Evolutionary conservation across 2,329 filamentous ascomycete genomes (phyloP), one percentile per base, ranked within the genome.

Genomic region (Penicillium rolfsii): DNA sequence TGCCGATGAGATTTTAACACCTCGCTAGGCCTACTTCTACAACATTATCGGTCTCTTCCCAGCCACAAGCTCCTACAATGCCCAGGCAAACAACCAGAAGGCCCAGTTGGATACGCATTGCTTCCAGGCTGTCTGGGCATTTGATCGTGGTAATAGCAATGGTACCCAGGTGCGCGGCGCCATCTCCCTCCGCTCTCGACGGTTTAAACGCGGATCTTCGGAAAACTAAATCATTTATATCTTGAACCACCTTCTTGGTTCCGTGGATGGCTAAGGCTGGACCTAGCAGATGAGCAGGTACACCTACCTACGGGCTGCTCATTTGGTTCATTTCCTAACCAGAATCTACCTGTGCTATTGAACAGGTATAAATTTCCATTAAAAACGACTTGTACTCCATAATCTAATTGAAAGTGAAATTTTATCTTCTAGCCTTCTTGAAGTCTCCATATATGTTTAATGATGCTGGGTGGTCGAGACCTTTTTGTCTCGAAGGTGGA

Each of bases 1-100:
- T 45, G 28, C 22, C n/a, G 28, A 59, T 52, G 11, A 38, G 46
- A 40, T 57, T 36, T 53, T 60, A 30, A 59, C 19, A 56, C 38
- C 28, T 40, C 11, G 4, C 38, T 24, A 60, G 62, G 60, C 62
- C 38, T 64, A 60, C 55, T 58, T 64, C 36, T 64, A 63, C 33
- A 63, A 63, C 16, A 43, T 63, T 11, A 63, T 64, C 49, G 55
- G 57, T 33, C 56, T 64, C 16, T 64, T 62, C 54, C 57, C 62
- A 9, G 55, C 48, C n/a, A 56, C 16, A 19, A 60, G 60, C 35
- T 50, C 62, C 12, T 64, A 63, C 36, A 50, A 59, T n/a, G 22
- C 54, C 24, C 62, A 64, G 38, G 57, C 60, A 22, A 64, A 50
- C 40, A 60, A 52, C 49, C 62, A 64, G 57, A 64, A 64, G 33